Percentiles rank a stretch among this genome's conserved stretches.
Conservation (phyloP, 2,329 filamentous ascomycete species). For the Fusarium devonianum region DNA sequence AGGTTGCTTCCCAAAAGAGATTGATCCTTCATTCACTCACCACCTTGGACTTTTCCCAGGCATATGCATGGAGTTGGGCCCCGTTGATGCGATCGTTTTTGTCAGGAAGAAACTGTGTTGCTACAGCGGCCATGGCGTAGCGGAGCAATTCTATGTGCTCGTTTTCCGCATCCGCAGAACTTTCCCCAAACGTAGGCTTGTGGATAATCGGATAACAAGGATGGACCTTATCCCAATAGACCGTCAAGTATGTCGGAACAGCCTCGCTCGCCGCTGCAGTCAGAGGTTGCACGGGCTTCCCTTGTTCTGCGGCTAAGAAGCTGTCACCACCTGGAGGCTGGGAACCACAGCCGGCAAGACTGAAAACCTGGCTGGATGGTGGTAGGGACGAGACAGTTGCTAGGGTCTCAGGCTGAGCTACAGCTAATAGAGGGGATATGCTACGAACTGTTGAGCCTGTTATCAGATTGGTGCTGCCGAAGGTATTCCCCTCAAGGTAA, state of each 20-base stretch:
- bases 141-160: conserved; percentile 54
- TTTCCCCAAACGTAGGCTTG: conserved; percentile 52
- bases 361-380: conserved; percentile 45
- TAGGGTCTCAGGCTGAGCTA: conserved; percentile 58
- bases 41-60: conserved; percentile 57
- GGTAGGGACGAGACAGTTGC: conserved; percentile 54
- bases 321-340: conserved; percentile 52
- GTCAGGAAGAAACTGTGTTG: conserved; percentile 57
- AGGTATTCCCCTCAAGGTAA: conserved; percentile 47
- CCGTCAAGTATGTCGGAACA: conserved; percentile 58
- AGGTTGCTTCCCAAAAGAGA: neutral
- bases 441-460: conserved; percentile 57
- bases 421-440: conserved; percentile 56
- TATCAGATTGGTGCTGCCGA: conserved; percentile 49
- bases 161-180: conserved; percentile 36
- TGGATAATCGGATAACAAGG: conserved; percentile 60
- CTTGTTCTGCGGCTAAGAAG: conserved; percentile 45
- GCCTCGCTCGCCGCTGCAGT: conserved; percentile 51
- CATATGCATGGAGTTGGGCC: conserved; percentile 59
- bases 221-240: conserved; percentile 62
- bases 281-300: conserved; percentile 44
- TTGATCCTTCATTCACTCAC: conserved; percentile 51
- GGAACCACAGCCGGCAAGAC: conserved; percentile 48
- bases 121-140: conserved; percentile 65
- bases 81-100: conserved; percentile 60